Conservation (phyloP, 192 early-diverging fungal species). For the Piromyces finnis region DNA sequence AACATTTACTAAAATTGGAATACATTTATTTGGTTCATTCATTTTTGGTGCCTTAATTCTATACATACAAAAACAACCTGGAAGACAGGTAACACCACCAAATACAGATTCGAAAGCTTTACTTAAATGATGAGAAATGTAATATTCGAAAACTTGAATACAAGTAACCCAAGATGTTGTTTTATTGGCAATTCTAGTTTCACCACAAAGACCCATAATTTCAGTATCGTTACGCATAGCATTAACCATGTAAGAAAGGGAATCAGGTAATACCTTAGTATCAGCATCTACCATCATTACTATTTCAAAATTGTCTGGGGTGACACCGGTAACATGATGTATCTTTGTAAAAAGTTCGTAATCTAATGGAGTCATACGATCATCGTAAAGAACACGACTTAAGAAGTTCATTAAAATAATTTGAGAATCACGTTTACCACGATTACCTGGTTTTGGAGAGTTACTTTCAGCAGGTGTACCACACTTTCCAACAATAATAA, state of each 20-base stretch:
- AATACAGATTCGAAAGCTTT: slow-evolving; percentile 4
- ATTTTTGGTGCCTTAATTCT: not conserved
- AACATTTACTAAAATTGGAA: not conserved
- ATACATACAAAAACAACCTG: not conserved
- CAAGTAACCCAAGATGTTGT: slow-evolving; percentile 2
- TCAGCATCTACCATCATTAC: slow-evolving; percentile 5
- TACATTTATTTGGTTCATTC: not conserved
- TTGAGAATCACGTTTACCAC: slow-evolving; percentile 11
- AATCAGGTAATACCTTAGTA: slow-evolving; percentile 1
- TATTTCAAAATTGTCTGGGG: not conserved
- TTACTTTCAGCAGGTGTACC: not conserved
- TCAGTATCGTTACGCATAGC: slow-evolving; percentile 3
- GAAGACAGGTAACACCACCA: not conserved
- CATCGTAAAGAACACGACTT: not conserved
- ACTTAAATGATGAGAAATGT: slow-evolving; percentile 2
- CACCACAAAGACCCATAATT: slow-evolving; percentile 6
- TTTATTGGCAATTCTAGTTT: slow-evolving; percentile 3
- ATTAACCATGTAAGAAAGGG: slow-evolving; percentile 1
- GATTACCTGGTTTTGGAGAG: slow-evolving; percentile 3
- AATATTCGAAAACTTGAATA: slow-evolving; percentile 6
- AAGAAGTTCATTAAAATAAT: slow-evolving; percentile 6
- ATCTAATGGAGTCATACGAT: slow-evolving; percentile 3
- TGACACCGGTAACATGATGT: slow-evolving; percentile 1
- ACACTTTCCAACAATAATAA: not conserved
- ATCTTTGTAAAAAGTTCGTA: slow-evolving; percentile 2